Conservation (phyloP, 768 basidiomycete genomes). For the Xerocomellus intermedius region DNA sequence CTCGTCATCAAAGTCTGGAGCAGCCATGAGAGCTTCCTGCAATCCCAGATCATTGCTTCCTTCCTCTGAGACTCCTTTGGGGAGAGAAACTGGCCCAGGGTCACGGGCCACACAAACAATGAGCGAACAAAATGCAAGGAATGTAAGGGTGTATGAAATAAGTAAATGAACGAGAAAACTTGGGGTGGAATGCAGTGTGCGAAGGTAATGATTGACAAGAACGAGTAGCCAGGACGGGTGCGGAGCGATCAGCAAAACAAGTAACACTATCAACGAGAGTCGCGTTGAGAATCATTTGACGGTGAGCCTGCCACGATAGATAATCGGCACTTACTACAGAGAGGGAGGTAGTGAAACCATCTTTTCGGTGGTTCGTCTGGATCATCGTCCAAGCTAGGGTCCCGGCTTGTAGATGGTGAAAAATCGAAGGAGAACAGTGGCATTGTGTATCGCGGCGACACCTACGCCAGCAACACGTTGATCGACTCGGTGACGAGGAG, state of each 20-base stretch:
- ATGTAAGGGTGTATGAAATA: conserved; percentile 62
- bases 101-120: conserved; percentile 71
- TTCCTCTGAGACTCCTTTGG: conserved; percentile 22
- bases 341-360: conserved; percentile 60
- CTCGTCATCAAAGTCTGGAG: conserved; percentile 50
- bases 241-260: conserved; percentile 63
- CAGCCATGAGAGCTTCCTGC: conserved; percentile 58
- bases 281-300: conserved; percentile 1
- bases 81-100: conserved; percentile 57
- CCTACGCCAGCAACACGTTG: neutral
- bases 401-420: conserved; percentile 12
- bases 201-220: conserved; percentile 65
- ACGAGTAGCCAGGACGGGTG: conserved; percentile 73
- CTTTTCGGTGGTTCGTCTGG: conserved; percentile 39
- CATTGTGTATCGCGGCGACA: conserved; percentile 17
- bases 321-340: conserved; percentile 43
- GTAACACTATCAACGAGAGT: conserved; percentile 35
- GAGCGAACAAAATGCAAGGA: conserved; percentile 70
- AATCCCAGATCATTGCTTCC: conserved; percentile 47
- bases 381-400: conserved; percentile 27
- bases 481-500: neutral
- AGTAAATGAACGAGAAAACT: conserved; percentile 54
- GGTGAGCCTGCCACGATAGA: neutral
- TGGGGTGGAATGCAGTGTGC: conserved; percentile 46
- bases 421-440: conserved; percentile 32